These are phyloP conservation scores for Dactylonectria estremocensis DNA, from an alignment of 2,329 filamentous ascomycete genomes.

Conservation along the genomic window DNA sequence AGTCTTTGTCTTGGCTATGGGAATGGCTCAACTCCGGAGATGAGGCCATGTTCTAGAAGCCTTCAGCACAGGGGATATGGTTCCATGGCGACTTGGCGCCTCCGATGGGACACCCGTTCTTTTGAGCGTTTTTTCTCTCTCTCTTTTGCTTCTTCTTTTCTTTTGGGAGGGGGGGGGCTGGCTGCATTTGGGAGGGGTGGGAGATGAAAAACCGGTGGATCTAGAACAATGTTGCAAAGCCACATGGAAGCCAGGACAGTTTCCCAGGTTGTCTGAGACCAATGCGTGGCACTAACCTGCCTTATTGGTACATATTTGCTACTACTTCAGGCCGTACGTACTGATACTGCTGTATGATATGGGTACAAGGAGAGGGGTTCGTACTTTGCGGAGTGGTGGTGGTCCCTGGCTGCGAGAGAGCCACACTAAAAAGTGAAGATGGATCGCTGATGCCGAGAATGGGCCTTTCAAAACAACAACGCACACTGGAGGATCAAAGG, in stretches of 20 bases:
- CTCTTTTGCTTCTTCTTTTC: slow-evolving; percentile 3
- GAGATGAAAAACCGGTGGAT: slow-evolving; percentile 29
- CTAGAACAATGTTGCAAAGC: slow-evolving; percentile 24
- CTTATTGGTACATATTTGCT: background rate
- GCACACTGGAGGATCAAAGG: slow-evolving; percentile 10
- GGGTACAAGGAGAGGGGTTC: background rate
- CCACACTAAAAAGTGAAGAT: slow-evolving; percentile 22
- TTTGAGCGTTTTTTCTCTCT: slow-evolving; percentile 5
- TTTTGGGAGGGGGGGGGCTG: slow-evolving; percentile 15
- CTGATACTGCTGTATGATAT: background rate
- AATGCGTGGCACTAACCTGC: background rate
- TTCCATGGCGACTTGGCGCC: slow-evolving; percentile 24
- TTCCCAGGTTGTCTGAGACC: slow-evolving; percentile 21
- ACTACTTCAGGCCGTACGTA: background rate
- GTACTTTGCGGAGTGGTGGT: background rate
- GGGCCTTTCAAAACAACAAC: slow-evolving; percentile 9
- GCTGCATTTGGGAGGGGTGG: slow-evolving; percentile 21
- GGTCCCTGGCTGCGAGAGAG: slow-evolving; percentile 6
- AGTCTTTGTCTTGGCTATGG: background rate
- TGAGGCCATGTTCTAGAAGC: slow-evolving; percentile 47
- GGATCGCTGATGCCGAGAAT: slow-evolving; percentile 30
- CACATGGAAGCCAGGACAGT: slow-evolving; percentile 31
- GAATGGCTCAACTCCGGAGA: slow-evolving; percentile 34
- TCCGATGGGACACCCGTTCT: slow-evolving; percentile 1
- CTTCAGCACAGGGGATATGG: slow-evolving; percentile 32